Evolutionary conservation across 805 yeast genomes (phyloP).

Genomic region (Diddensiella santjacobensis): DNA sequence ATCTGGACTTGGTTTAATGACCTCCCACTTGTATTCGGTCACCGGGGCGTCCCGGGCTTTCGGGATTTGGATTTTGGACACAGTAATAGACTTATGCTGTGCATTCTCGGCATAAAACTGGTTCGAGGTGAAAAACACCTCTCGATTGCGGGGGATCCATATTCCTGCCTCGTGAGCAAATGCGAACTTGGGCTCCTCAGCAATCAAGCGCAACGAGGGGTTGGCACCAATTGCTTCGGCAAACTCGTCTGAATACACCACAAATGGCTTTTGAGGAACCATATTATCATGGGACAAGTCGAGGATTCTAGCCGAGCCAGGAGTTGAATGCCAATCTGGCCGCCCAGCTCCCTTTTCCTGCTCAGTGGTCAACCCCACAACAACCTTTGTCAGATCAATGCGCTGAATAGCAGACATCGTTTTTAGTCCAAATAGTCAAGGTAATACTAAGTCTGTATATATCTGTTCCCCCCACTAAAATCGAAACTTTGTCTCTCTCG

Average conservation of each 20-base stretch:
- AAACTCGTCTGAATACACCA: conserved; percentile 20
- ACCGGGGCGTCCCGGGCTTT: neutral
- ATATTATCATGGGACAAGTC: neutral
- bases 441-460: neutral
- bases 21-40: conserved; percentile 22
- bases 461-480: neutral
- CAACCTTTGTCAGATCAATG: neutral
- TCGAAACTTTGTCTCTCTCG: neutral
- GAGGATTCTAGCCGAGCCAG: neutral
- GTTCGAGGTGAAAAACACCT: conserved; percentile 30
- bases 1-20: conserved; percentile 21
- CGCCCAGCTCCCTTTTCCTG: neutral
- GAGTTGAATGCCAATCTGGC: neutral
- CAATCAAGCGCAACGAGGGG: conserved; percentile 20
- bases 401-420: neutral
- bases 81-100: conserved; percentile 8
- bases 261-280: conserved; percentile 16
- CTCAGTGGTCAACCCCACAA: neutral
- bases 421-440: neutral
- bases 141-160: conserved; percentile 25
- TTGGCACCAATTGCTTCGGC: conserved; percentile 17
- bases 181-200: conserved; percentile 19
- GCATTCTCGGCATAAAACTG: conserved; percentile 16
- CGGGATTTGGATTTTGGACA: conserved; percentile 19
- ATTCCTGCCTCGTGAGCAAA: conserved; percentile 33